Base-by-base conservation (phyloP, 192 early-diverging fungal genomes). In the Linnemannia hyalina region DNA sequence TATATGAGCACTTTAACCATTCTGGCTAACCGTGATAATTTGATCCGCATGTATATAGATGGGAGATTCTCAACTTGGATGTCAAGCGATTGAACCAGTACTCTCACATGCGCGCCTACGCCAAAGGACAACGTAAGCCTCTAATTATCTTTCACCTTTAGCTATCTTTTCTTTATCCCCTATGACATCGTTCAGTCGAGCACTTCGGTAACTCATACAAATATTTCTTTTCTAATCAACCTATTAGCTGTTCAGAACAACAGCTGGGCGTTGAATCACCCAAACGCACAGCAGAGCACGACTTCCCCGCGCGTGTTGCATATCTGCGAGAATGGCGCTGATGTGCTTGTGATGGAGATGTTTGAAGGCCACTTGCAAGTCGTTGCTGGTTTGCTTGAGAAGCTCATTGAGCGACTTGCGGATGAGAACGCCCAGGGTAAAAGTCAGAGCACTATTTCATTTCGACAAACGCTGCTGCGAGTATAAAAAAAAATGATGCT, bases 341-440 rank as follows among this genome's bases (percentile, higher is more conserved):
- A 94, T 80, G 92, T 93, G 11, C 78, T 94, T 7, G 88, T 92
- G 23, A 88, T 94, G 89, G 91, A 94, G 54, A 90, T 93, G 80
- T 74, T 89, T 23, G 80, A 65, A 13, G 92, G 89, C 2, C 88
- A 90, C 57, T 55, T 93, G 38, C 91, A 91, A 41, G 89, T 95
- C 29, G 86, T 95, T 18, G 89, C 91, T 3, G 95, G 92, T n/a
- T 89, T 92, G 26, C 44, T 91, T 7, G 94, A 95, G 32, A 94
- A 93, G 42, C 71, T 95, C 42, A 88, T 95, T 70, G 80, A 90
- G 55, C 83, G 91, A 78, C 74, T 95, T 46, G 94, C 92, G 5
- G 92, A 95, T 65, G 93, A 93, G 83, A 90, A 91, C 68, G 75
- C 86, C 16, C 93, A 94, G 87, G 93, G 92, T 94, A 87, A 41